phyloP scores from a whole-genome alignment of 345 rosid genomes.

The Cardamine chenopodiifolia region DNA sequence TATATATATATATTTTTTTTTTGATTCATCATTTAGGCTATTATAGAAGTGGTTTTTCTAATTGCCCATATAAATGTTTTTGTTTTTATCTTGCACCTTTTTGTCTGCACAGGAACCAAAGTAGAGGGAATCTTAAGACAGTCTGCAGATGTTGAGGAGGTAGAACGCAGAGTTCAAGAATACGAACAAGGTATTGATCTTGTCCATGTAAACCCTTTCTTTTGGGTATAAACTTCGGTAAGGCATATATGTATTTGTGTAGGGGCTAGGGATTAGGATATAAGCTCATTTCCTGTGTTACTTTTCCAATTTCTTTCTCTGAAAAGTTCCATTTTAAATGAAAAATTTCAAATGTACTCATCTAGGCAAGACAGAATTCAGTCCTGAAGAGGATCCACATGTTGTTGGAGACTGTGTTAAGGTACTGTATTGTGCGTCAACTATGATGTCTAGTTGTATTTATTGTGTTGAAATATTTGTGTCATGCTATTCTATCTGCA shows the following conservation, averaged over 20 bases:
- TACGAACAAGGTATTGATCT: conserved; percentile 80
- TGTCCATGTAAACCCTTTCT: conserved; percentile 20
- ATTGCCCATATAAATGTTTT: conserved; percentile 5
- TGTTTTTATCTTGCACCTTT: conserved; percentile 36
- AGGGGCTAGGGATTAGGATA: not conserved
- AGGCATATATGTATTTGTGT: not conserved
- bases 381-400: conserved; percentile 91
- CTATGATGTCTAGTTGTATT: conserved; percentile 23
- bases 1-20: not conserved
- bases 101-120: conserved; percentile 57
- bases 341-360: not conserved
- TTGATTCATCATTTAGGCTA: conserved; percentile 1
- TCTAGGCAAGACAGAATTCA: conserved; percentile 83
- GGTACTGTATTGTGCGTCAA: conserved; percentile 51
- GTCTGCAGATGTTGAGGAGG: conserved; percentile 99
- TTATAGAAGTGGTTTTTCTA: not conserved
- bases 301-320: not conserved
- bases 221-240: conserved; percentile 4
- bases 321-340: not conserved
- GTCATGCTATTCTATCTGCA: conserved; percentile 47
- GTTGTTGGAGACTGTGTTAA: conserved; percentile 98
- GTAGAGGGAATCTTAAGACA: conserved; percentile 95
- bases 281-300: conserved; percentile 5
- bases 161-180: conserved; percentile 84
- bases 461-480: conserved; percentile 32